Base-by-base conservation (phyloP, 2,329 filamentous ascomycete genomes). In the Penicillium sp. region DNA sequence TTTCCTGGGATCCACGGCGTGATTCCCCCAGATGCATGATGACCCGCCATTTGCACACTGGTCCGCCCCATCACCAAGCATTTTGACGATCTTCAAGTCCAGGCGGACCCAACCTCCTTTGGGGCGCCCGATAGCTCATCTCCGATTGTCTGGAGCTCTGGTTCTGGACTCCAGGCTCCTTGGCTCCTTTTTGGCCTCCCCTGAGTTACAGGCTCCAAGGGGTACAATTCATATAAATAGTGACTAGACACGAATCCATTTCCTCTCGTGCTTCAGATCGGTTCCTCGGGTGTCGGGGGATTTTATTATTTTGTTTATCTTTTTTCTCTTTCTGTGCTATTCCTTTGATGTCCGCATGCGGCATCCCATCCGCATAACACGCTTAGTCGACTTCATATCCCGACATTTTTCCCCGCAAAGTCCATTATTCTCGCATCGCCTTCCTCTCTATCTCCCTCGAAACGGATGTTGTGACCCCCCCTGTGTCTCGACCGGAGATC, bases 41-140 rank as follows among this genome's bases (percentile, higher is more conserved):
- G 60, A 59, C 59, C 57, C 63, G 56, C 63, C 58, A 64, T 57
- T 66, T 60, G 46, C 55, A 53, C 65, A 63, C 55, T 59, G 57
- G 62, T 46, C 61, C 52, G 50, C 56, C 28, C 13, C 13, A 40
- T 50, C 28, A 48, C n/a, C 10, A 15, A 35, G 33, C 9, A 37
- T 12, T 23, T 37, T 20, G 33, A 18, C 33, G 33, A 20, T 37
- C 33, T 8, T 37, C 33, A 37, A 20, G 33, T 20, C 33, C 33
- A 35, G 32, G 32, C 15, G 15, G 15, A 23, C 15, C 18, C 33
- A 7, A 35, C 20, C 15, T 37, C 8, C 33, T 27, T 39, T 24
- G 37, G 38, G 33, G 23, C 25, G 24, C 23, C 38, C 38, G n/a
- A 13, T n/a, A 40, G 20, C 20, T 15, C 38, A 12, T 25, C 23